Evolutionary conservation across 371 early-diverging fungal species (phyloP).

Genomic region (Mortierella sp.): DNA sequence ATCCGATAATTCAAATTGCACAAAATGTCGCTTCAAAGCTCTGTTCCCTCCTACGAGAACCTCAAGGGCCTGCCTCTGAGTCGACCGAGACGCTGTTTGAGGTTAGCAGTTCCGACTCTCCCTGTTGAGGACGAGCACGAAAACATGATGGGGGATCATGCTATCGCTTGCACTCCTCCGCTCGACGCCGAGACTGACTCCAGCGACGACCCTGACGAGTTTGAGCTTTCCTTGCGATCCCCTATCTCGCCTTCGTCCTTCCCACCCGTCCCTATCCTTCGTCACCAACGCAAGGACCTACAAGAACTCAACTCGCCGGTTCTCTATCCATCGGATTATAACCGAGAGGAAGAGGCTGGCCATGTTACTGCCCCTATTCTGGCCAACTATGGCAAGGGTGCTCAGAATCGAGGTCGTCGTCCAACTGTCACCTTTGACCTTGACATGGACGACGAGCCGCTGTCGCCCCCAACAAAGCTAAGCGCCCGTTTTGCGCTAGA

Average conservation of each 20-base stretch:
- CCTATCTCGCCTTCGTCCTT: constrained; percentile 18
- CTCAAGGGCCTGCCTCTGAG: background rate
- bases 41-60: background rate
- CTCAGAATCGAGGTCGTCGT: constrained; percentile 15
- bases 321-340: constrained; percentile 8
- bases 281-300: constrained; percentile 27
- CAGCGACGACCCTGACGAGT: constrained; percentile 21
- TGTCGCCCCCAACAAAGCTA: background rate
- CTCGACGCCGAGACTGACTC: constrained; percentile 40
- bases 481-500: background rate
- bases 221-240: constrained; percentile 5
- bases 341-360: constrained; percentile 13
- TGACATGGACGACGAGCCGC: constrained; percentile 8
- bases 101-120: too few species aligned
- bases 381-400: constrained; percentile 12
- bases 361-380: constrained; percentile 6
- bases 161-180: constrained; percentile 37
- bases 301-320: constrained; percentile 10
- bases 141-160: constrained; percentile 34
- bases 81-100: constrained; percentile 9
- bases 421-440: constrained; percentile 43
- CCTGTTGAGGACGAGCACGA: constrained; percentile 8
- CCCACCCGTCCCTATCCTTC: constrained; percentile 24
- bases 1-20: too few species aligned
- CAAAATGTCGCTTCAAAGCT: constrained; percentile 13